Base-by-base conservation (phyloP, 805 yeast genomes). In the Yarrowia deformans region DNA sequence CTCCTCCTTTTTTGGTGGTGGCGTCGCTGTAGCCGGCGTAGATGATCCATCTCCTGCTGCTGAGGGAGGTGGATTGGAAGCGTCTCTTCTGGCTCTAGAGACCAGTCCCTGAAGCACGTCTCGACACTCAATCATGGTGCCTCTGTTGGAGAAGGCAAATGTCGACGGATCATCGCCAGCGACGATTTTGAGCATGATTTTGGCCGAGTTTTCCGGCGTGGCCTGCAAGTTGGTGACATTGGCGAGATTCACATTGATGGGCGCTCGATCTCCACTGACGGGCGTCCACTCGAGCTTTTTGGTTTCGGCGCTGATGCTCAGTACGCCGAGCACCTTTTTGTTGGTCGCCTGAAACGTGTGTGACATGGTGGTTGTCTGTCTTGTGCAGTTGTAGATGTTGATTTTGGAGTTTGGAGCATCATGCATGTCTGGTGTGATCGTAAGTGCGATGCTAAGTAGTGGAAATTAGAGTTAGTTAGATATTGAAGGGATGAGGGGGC, bases 181-280 rank as follows among this genome's bases (percentile, higher is more conserved):
- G 9, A 86, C 78, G 18, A 91, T 79, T 73, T 85, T 85, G 61
- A 91, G 77, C 79, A 86, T 84, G 89, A 90, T 85, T 72, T 87
- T 88, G 14, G 88, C 89, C 34, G 87, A 82, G 0, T 85, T 78
- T 14, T 88, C 87, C 7, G 91, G 88, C 0, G 95, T 85, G 0
- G 91, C 93, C 75, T 89, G 90, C 19, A 91, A 77, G 70, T 84
- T 63, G 13, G 55, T 63, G 39, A 63, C 68, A 48, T 63, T 48
- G 45, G 48, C 46, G 16, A 63, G 56, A 23, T 49, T 49, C 8
- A 63, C 68, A 12, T 48, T 23, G 56, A 63, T 63, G 9, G 55
- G 56, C 7, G 55, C 68, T 49, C 68, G 35, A 23, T 48, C 68
- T 35, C 68, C 68, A 16, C 39, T 19, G 16, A 63, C 68, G 1